phyloP scores from a whole-genome alignment of 2,329 filamentous ascomycete species.

The Colletotrichum liriopes region DNA sequence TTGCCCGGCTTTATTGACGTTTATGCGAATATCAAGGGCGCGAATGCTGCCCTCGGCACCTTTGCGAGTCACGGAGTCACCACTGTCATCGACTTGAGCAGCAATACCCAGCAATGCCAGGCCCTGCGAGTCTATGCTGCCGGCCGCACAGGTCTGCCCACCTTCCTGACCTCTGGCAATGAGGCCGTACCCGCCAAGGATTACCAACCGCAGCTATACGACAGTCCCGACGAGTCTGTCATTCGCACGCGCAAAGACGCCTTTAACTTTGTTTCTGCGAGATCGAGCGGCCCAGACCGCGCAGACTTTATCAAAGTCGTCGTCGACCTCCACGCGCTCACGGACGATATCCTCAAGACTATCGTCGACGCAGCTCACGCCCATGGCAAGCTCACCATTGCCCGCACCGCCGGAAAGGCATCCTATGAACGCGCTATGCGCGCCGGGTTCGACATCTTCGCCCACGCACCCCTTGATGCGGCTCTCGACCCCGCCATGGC shows the following conservation, averaged over 20 bases:
- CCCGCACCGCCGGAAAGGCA: constrained; percentile 47
- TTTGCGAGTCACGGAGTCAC: constrained; percentile 28
- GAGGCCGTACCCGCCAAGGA: not conserved
- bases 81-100: constrained; percentile 35
- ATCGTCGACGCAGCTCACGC: constrained; percentile 46
- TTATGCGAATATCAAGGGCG: constrained; percentile 23
- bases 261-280: constrained; percentile 4
- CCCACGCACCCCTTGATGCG: constrained; percentile 49
- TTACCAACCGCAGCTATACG: constrained; percentile 2
- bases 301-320: constrained; percentile 51
- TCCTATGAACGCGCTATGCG: constrained; percentile 48
- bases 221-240: constrained; percentile 8
- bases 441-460: constrained; percentile 49
- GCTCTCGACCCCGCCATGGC: constrained; percentile 45
- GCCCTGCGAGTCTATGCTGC: constrained; percentile 29
- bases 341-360: constrained; percentile 45
- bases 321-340: constrained; percentile 44
- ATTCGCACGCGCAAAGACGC: constrained; percentile 21
- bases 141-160: constrained; percentile 14
- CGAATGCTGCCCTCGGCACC: constrained; percentile 16
- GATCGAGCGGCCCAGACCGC: constrained; percentile 27
- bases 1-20: constrained; percentile 36
- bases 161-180: constrained; percentile 24
- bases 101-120: constrained; percentile 37
- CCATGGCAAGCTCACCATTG: constrained; percentile 47